These are phyloP conservation scores for Tolypocladium guangdongense DNA, from an alignment of 2,329 filamentous ascomycete genomes.

Conservation along the genomic window DNA sequence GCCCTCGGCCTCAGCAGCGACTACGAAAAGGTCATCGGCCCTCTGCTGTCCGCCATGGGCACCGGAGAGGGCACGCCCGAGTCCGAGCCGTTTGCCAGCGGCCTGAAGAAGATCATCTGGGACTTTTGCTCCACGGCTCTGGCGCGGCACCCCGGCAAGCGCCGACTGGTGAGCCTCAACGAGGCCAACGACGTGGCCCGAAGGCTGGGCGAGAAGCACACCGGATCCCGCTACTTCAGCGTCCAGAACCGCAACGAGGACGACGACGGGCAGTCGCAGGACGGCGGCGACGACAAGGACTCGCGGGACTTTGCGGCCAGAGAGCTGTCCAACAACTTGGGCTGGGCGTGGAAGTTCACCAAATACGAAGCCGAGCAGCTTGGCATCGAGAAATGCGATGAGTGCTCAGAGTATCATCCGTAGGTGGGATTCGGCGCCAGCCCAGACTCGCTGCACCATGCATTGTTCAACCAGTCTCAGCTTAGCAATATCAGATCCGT, in stretches of 20 bases:
- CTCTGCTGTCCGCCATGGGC: conserved; percentile 17
- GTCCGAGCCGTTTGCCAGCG: conserved; percentile 1
- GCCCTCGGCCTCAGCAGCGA: conserved; percentile 15
- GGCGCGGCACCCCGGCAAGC: conserved; percentile 22
- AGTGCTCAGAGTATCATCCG: conserved; percentile 8
- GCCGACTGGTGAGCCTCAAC: conserved; percentile 41
- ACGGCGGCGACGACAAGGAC: conserved; percentile 9
- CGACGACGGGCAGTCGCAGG: conserved; percentile 12
- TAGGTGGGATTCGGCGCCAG: background rate
- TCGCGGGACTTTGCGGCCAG: conserved; percentile 18
- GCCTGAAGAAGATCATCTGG: conserved; percentile 17
- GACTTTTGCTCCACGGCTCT: conserved; percentile 22
- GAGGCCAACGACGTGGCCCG: conserved; percentile 49
- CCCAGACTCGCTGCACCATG: too few species aligned
- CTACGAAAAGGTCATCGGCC: conserved; percentile 15
- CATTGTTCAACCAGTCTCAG: background rate
- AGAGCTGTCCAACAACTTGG: conserved; percentile 7
- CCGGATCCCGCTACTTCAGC: conserved; percentile 24
- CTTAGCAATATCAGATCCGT: too few species aligned
- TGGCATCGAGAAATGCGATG: conserved; percentile 4
- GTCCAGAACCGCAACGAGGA: conserved; percentile 16
- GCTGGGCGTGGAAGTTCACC: conserved; percentile 10
- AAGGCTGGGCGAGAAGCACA: conserved; percentile 40
- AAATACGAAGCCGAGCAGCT: conserved; percentile 7
- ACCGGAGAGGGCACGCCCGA: conserved; percentile 6